phyloP scores from a whole-genome alignment of 352 stramenopile genomes.

The Globisporangium polare region DNA sequence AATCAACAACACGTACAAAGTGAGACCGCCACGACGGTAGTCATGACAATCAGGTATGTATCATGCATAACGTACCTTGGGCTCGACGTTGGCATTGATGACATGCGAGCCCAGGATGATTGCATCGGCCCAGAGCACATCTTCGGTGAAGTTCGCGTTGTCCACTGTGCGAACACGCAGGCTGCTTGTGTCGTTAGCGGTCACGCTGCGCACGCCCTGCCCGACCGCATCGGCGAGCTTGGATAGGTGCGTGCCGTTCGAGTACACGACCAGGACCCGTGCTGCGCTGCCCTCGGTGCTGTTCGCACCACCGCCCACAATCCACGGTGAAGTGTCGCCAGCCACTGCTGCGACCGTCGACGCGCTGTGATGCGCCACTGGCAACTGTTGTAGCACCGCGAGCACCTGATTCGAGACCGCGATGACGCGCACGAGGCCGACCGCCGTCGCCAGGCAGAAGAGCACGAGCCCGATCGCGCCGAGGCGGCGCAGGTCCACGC shows the following conservation, averaged over 20 bases:
- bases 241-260: constrained; percentile 61
- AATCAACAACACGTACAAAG: not conserved
- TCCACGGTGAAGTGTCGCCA: not conserved
- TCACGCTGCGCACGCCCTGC: constrained; percentile 31
- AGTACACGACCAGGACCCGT: constrained; percentile 72
- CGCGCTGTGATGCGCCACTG: not conserved
- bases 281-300: constrained; percentile 6
- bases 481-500: constrained; percentile 16
- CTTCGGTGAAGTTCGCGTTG: constrained; percentile 68
- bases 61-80: constrained; percentile 39
- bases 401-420: constrained; percentile 29
- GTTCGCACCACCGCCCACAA: not conserved
- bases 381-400: constrained; percentile 27
- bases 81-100: constrained; percentile 87
- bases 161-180: constrained; percentile 53
- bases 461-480: constrained; percentile 18
- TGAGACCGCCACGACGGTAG: not conserved
- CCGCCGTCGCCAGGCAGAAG: constrained; percentile 16
- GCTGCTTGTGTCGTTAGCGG: constrained; percentile 25
- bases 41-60: not conserved
- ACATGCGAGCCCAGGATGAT: constrained; percentile 83
- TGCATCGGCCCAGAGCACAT: constrained; percentile 81
- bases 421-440: constrained; percentile 18
- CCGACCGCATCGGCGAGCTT: constrained; percentile 72
- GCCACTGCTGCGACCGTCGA: not conserved